Percentiles rank a stretch among this genome's conserved stretches.
These are phyloP conservation scores for Lactifluus pinguis DNA, from an alignment of 768 basidiomycete species.

Conservation along the genomic window DNA sequence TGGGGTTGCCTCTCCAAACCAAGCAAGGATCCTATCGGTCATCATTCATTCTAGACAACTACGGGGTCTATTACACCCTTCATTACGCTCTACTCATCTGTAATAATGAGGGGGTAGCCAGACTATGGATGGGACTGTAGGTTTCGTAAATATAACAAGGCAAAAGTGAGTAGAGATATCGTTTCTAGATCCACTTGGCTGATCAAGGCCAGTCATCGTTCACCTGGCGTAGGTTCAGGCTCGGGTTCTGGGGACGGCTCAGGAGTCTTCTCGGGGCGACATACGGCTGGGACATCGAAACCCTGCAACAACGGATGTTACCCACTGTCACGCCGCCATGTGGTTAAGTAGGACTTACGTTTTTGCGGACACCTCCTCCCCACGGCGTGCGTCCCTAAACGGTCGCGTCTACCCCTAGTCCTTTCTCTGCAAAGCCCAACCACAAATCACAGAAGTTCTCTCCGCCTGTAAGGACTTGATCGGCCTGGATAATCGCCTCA, in stretches of 20 bases:
- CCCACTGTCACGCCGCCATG: neutral
- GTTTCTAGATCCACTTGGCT: neutral
- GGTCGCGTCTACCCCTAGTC: constrained; percentile 68
- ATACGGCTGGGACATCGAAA: constrained; percentile 32
- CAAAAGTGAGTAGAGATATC: neutral
- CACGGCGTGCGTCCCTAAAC: constrained; percentile 77
- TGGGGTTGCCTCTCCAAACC: neutral
- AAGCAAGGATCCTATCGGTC: neutral
- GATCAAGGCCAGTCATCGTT: constrained; percentile 19
- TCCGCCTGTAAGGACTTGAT: constrained; percentile 81
- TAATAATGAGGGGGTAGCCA: neutral
- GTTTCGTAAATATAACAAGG: neutral
- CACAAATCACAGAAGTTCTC: constrained; percentile 88
- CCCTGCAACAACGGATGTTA: constrained; percentile 27
- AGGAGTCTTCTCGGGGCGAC: constrained; percentile 25
- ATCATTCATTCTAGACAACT: neutral
- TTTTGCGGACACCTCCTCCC: constrained; percentile 81
- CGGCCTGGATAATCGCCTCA: constrained; percentile 85
- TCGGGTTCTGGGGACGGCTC: constrained; percentile 24
- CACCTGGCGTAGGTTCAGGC: constrained; percentile 26
- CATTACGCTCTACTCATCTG: neutral
- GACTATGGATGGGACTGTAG: neutral
- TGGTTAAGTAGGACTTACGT: constrained; percentile 33
- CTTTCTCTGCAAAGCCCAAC: constrained; percentile 74
- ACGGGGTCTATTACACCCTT: neutral